Percentiles rank a stretch among this genome's conserved stretches.
phyloP scores from a whole-genome alignment of 805 yeast species.

The Blastobotrys americana region DNA sequence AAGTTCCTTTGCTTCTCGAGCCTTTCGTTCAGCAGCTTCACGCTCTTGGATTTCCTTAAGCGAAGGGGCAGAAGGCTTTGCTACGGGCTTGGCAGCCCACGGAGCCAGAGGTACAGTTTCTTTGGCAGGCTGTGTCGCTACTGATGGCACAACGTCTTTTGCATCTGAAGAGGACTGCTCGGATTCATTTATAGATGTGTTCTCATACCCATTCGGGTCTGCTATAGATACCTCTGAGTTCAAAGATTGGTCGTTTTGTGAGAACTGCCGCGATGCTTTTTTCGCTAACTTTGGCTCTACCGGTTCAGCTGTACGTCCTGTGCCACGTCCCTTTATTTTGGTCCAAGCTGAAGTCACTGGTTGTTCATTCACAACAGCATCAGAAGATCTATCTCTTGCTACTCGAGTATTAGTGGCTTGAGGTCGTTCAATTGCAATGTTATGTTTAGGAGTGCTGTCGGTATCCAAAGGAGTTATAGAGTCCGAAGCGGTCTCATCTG shows the following conservation, averaged over 20 bases:
- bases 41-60: constrained; percentile 30
- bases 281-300: not conserved
- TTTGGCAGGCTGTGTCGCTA: constrained; percentile 3
- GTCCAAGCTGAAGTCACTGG: not conserved
- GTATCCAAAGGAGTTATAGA: not conserved
- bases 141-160: not conserved
- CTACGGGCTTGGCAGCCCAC: constrained; percentile 19
- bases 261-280: too few species aligned
- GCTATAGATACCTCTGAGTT: not conserved
- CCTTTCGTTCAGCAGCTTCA: constrained; percentile 22
- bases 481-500: not conserved
- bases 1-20: constrained; percentile 14
- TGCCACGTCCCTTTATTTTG: not conserved
- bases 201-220: not conserved
- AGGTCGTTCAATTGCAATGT: not conserved
- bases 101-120: constrained; percentile 20
- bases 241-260: not conserved
- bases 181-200: not conserved
- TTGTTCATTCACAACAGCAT: too few species aligned
- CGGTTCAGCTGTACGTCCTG: not conserved
- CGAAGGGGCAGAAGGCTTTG: constrained; percentile 18
- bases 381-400: not conserved
- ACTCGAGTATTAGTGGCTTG: not conserved
- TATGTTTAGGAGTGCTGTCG: not conserved
- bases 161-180: constrained; percentile 5